Percentiles rank a stretch among this genome's conserved stretches.
Evolutionary conservation across 2,329 filamentous ascomycete species (phyloP).

Genomic region (Hortaea werneckii): DNA sequence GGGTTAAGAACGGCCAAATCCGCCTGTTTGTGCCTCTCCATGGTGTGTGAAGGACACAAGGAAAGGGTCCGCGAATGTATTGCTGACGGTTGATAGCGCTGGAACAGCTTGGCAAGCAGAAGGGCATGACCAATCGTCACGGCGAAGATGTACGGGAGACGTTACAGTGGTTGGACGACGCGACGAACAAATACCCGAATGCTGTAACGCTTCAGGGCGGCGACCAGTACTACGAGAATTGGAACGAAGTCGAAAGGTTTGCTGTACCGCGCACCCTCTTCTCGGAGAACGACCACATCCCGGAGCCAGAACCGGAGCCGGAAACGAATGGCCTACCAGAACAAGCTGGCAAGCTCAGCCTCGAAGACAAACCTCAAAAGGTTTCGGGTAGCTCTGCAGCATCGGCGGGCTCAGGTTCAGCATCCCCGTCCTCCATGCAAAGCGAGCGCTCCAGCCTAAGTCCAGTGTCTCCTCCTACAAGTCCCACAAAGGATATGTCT

Average conservation of each 20-base stretch:
- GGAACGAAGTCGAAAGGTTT: slow-evolving; percentile 41
- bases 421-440: slow-evolving; percentile 30
- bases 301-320: slow-evolving; percentile 28
- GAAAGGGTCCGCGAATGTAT: too few species aligned
- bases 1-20: slow-evolving; percentile 40
- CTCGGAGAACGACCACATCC: slow-evolving; percentile 37
- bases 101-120: slow-evolving; percentile 36
- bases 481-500: slow-evolving; percentile 19
- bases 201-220: slow-evolving; percentile 38
- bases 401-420: slow-evolving; percentile 29
- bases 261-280: slow-evolving; percentile 39
- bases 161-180: slow-evolving; percentile 41
- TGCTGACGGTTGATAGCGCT: slow-evolving; percentile 28
- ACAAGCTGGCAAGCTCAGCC: slow-evolving; percentile 23
- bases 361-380: slow-evolving; percentile 26
- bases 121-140: slow-evolving; percentile 31
- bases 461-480: slow-evolving; percentile 22
- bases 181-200: slow-evolving; percentile 34
- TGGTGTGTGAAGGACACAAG: slow-evolving; percentile 27
- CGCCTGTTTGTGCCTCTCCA: slow-evolving; percentile 42
- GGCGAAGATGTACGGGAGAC: slow-evolving; percentile 38
- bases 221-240: slow-evolving; percentile 37
- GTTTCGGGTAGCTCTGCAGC: slow-evolving; percentile 36
- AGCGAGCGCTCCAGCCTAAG: slow-evolving; percentile 28
- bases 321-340: slow-evolving; percentile 24